Conservation (phyloP, 176 grass and related monocot species). For the Hyparrhenia diplandra region DNA sequence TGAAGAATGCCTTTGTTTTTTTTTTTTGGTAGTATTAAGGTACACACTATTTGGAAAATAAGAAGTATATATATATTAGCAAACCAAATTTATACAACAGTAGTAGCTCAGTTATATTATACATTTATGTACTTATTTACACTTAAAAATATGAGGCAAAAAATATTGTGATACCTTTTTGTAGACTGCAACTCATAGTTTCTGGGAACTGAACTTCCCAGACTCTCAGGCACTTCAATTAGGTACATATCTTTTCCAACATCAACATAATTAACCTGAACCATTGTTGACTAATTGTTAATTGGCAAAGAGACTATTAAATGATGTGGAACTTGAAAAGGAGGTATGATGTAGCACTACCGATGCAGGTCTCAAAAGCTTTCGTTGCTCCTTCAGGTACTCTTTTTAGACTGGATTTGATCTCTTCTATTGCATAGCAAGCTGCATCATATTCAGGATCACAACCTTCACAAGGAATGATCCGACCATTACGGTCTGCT, state of each 20-base stretch:
- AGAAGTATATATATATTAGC: not conserved
- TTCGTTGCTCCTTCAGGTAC: conserved; percentile 80
- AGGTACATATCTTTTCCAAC: conserved; percentile 88
- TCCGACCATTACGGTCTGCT: conserved; percentile 68
- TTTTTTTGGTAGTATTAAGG: not conserved
- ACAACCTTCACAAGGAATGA: conserved; percentile 83
- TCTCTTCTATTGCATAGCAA: conserved; percentile 57
- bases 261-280: conserved; percentile 82
- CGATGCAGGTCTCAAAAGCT: conserved; percentile 51
- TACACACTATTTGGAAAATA: conserved; percentile 10
- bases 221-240: conserved; percentile 75
- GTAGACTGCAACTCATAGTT: conserved; percentile 89
- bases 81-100: not conserved
- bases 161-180: conserved; percentile 50
- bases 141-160: conserved; percentile 9
- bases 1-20: not conserved
- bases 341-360: conserved; percentile 27
- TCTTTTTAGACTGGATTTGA: conserved; percentile 49
- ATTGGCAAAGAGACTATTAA: conserved; percentile 8
- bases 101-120: conserved; percentile 1
- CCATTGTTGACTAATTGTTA: not conserved
- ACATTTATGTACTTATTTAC: conserved; percentile 1
- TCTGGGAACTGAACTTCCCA: conserved; percentile 59
- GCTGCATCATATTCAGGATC: conserved; percentile 76
- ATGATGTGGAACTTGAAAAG: conserved; percentile 10